These are phyloP conservation scores for Sparassis latifolia DNA, from an alignment of 1,284 basidiomycete species.

Conservation along the genomic window DNA sequence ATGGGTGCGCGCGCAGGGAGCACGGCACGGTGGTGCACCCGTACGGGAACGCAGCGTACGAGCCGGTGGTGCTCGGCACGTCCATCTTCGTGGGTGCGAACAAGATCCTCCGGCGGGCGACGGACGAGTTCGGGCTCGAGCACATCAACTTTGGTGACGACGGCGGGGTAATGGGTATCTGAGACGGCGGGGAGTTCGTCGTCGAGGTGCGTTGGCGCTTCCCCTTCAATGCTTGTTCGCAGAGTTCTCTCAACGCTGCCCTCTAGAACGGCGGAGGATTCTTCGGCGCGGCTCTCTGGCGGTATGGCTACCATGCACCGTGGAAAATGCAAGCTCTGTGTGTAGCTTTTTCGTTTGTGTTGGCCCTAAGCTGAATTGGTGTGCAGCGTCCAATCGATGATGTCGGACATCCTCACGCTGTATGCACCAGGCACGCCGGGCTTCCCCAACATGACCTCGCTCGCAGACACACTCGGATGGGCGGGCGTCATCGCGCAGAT, in stretches of 20 bases:
- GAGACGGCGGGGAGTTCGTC: constrained; percentile 78
- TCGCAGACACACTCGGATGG: constrained; percentile 52
- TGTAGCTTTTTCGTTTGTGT: constrained; percentile 16
- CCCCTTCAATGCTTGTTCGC: too few species aligned
- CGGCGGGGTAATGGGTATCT: constrained; percentile 56
- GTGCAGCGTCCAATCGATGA: constrained; percentile 54
- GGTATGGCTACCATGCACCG: constrained; percentile 77
- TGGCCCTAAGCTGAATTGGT: neutral
- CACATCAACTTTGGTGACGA: constrained; percentile 44
- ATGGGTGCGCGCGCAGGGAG: too few species aligned
- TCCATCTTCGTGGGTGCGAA: constrained; percentile 84
- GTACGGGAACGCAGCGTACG: constrained; percentile 55
- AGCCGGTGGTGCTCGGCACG: constrained; percentile 79
- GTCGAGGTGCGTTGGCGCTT: constrained; percentile 45
- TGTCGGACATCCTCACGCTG: constrained; percentile 48
- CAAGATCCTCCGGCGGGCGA: constrained; percentile 78
- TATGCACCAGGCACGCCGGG: constrained; percentile 54
- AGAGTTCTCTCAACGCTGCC: too few species aligned
- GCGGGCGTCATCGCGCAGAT: constrained; percentile 44
- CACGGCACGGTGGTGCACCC: constrained; percentile 76
- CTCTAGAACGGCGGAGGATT: constrained; percentile 34
- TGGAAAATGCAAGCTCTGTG: constrained; percentile 53
- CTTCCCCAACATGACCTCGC: constrained; percentile 58
- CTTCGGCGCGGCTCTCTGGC: constrained; percentile 51
- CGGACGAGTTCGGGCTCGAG: constrained; percentile 73